Evolutionary conservation across 805 yeast genomes (phyloP).

Genomic region (Pichia kluyveri): DNA sequence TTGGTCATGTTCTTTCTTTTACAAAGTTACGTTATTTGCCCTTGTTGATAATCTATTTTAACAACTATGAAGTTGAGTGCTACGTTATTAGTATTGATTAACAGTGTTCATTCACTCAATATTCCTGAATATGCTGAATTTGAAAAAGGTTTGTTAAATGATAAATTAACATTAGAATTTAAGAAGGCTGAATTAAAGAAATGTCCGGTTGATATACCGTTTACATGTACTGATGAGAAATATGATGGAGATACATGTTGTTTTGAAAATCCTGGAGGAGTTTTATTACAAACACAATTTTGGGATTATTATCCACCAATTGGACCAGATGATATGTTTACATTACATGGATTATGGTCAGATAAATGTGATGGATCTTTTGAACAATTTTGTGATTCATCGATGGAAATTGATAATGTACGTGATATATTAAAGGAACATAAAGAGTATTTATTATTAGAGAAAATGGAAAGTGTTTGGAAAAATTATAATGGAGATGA

Average conservation of each 20-base stretch:
- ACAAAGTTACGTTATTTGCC: too few species aligned
- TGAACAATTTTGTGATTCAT: slow-evolving; percentile 66
- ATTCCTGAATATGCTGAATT: neutral
- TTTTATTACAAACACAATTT: slow-evolving; percentile 77
- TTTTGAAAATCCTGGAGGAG: slow-evolving; percentile 80
- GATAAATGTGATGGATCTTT: slow-evolving; percentile 80
- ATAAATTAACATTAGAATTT: neutral
- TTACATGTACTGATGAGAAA: slow-evolving; percentile 51
- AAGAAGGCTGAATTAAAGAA: slow-evolving; percentile 5
- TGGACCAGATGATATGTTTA: slow-evolving; percentile 64
- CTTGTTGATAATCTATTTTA: too few species aligned
- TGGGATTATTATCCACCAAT: slow-evolving; percentile 80
- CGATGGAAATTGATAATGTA: slow-evolving; percentile 45
- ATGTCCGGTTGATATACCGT: slow-evolving; percentile 53
- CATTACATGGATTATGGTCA: slow-evolving; percentile 86
- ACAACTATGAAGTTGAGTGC: too few species aligned
- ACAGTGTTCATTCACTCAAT: neutral
- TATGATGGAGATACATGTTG: slow-evolving; percentile 61
- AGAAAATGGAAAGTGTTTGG: slow-evolving; percentile 58
- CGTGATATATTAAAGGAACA: slow-evolving; percentile 35
- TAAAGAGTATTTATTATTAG: slow-evolving; percentile 43
- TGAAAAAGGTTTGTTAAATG: neutral
- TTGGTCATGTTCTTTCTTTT: too few species aligned
- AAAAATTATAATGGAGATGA: slow-evolving; percentile 63
- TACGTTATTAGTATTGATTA: too few species aligned